Evolutionary conservation across 2,329 filamentous ascomycete species (phyloP), one percentile per base, ranked within the genome.

Genomic region (Fusarium redolens): DNA sequence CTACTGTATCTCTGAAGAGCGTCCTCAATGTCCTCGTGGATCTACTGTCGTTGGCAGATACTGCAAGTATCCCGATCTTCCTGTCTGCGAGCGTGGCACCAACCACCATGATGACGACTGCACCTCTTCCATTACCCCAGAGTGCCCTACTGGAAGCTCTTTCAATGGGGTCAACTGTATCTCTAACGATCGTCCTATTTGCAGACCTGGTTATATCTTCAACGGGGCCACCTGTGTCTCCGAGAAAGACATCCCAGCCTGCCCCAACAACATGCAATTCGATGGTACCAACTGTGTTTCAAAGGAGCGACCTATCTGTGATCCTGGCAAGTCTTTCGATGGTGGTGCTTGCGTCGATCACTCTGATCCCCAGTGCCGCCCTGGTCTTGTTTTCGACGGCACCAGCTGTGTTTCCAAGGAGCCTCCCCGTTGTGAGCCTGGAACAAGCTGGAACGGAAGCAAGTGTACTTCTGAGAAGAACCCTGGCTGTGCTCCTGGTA

Each of bases 41-140:
- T 54, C 63, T 7, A 55, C 28, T 1, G 28, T 68, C 11, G 48
- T 68, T 14, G 63, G 65, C 1, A 33, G 38, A 30, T 67, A 61
- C 48, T 68, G 65, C 55, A 68, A 61, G 8, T 68, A 54, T 7
- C 40, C 55, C 4, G 55, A 67, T 20, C 30, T 67, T 14, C 65
- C 65, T 10, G 15, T 37, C 9, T 68, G 65, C 5, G 48, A 62
- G 18, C 37, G 18, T 17, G 63, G 63, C 4, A 68, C 65, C 31
- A 44, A 62, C 38, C 50, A 28, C 11, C 28, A 55, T 7, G 47
- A 41, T 4, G 54, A 61, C 6, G 48, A 68, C 22, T 68, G 63
- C 17, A 62, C 65, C 5, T 56, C 63, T 5, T 28, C 55, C 7
- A 22, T 47, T 1, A 52, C 64, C 3, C 63, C 65, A 4, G 43